Conservation (phyloP, 2,329 filamentous ascomycete genomes). For the Beauveria sp. region DNA sequence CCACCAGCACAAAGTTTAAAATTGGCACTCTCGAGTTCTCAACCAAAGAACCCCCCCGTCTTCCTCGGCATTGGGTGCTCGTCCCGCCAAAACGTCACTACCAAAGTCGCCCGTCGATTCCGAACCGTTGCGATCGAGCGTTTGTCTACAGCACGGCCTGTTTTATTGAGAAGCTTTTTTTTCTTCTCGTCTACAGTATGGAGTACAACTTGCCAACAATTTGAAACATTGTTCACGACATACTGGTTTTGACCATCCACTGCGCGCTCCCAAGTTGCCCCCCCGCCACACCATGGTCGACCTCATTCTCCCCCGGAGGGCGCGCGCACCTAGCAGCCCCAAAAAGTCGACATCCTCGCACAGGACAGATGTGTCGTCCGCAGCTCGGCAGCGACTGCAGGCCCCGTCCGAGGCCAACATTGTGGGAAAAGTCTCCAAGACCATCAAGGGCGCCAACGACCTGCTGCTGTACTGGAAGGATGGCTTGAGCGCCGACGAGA, state of each 20-base stretch:
- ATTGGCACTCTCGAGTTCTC: background rate
- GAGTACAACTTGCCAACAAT: background rate
- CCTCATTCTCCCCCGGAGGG: conserved; percentile 10
- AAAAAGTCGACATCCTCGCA: background rate
- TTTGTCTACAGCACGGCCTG: background rate
- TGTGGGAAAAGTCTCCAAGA: conserved; percentile 19
- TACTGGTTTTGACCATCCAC: background rate
- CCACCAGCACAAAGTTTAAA: background rate
- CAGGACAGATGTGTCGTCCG: background rate
- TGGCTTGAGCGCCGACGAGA: conserved; percentile 43
- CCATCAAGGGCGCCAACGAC: conserved; percentile 32
- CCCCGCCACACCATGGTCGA: conserved; percentile 7
- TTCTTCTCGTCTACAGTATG: background rate
- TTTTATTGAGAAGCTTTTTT: background rate
- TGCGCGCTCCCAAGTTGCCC: too few relatives aligned
- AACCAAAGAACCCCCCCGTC: background rate
- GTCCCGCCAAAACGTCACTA: conserved; percentile 6
- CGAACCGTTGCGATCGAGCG: background rate
- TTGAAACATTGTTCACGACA: background rate
- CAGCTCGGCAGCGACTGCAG: background rate
- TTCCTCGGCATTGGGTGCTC: conserved; percentile 1
- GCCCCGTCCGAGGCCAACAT: background rate
- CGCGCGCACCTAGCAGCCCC: conserved; percentile 6
- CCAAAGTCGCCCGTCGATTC: background rate
- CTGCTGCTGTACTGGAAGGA: conserved; percentile 41